Evolutionary conservation across 371 early-diverging fungal species (phyloP).

Genomic region (Mucor plumbeus): DNA sequence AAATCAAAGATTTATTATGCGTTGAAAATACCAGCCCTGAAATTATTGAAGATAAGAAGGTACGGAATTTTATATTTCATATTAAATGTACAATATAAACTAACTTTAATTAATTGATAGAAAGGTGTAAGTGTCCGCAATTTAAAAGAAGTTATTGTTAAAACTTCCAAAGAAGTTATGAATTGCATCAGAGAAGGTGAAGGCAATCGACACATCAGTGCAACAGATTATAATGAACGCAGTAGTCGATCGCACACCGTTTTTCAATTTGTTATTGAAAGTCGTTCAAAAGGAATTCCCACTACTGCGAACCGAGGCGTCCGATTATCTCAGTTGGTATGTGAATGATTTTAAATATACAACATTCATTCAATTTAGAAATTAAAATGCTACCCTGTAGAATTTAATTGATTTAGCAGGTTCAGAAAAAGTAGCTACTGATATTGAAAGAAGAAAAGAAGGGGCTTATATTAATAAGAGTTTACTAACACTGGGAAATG

Average conservation of each 20-base stretch:
- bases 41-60: slow-evolving; percentile 79
- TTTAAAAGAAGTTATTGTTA: slow-evolving; percentile 89
- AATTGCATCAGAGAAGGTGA: slow-evolving; percentile 80
- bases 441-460: slow-evolving; percentile 82
- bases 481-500: slow-evolving; percentile 84
- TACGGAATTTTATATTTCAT: not conserved
- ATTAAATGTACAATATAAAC: not conserved
- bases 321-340: slow-evolving; percentile 69
- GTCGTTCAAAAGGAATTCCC: slow-evolving; percentile 15
- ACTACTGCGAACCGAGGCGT: slow-evolving; percentile 40
- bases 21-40: slow-evolving; percentile 72
- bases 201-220: slow-evolving; percentile 76
- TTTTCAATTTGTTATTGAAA: slow-evolving; percentile 74
- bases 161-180: slow-evolving; percentile 79
- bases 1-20: slow-evolving; percentile 79
- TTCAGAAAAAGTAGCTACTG: slow-evolving; percentile 84
- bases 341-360: not conserved
- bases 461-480: slow-evolving; percentile 92
- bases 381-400: slow-evolving; percentile 21
- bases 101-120: slow-evolving; percentile 28
- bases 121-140: slow-evolving; percentile 87
- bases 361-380: not conserved
- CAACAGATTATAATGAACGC: slow-evolving; percentile 87
- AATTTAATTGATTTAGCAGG: slow-evolving; percentile 96
- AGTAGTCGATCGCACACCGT: slow-evolving; percentile 91